Percentiles rank a stretch among this genome's conserved stretches.
phyloP scores from a whole-genome alignment of 306 rosid genomes.

The Corylus heterophylla region DNA sequence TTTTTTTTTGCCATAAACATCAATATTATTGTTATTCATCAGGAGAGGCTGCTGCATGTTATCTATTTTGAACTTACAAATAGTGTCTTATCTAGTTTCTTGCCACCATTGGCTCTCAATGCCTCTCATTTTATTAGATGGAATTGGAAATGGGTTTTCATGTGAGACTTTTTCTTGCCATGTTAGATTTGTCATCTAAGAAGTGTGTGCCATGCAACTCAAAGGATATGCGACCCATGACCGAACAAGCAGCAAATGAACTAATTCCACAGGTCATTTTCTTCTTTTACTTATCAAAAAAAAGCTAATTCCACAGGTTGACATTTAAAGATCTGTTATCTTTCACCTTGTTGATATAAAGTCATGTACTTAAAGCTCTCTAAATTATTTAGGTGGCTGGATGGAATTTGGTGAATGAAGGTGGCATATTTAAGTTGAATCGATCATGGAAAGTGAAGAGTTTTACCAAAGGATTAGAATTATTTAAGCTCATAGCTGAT shows the following conservation, averaged over 20 bases:
- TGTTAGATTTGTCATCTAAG: constrained; percentile 57
- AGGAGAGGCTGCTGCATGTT: too few species aligned
- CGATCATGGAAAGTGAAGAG: constrained; percentile 73
- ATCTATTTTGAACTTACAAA: neutral
- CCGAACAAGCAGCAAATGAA: constrained; percentile 52
- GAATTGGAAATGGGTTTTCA: neutral
- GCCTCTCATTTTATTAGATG: neutral
- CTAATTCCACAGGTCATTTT: constrained; percentile 55
- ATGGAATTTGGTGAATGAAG: constrained; percentile 71
- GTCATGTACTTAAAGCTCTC: constrained; percentile 3
- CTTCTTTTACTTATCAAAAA: too few species aligned
- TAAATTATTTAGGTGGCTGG: constrained; percentile 49
- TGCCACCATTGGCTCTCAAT: neutral
- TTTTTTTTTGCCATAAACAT: too few species aligned
- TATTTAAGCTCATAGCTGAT: constrained; percentile 65
- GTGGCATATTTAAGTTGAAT: constrained; percentile 55
- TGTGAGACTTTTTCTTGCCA: neutral
- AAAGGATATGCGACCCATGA: constrained; percentile 77
- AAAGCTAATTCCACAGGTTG: constrained; percentile 48
- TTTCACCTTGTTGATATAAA: neutral
- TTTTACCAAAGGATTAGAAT: constrained; percentile 79
- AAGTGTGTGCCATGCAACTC: constrained; percentile 73
- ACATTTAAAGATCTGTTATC: constrained; percentile 1
- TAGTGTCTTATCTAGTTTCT: neutral
- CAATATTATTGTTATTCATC: too few species aligned